Percentiles rank a stretch among this genome's conserved stretches.
Conservation (phyloP, 352 stramenopile genomes). For the Globisporangium splendens region DNA sequence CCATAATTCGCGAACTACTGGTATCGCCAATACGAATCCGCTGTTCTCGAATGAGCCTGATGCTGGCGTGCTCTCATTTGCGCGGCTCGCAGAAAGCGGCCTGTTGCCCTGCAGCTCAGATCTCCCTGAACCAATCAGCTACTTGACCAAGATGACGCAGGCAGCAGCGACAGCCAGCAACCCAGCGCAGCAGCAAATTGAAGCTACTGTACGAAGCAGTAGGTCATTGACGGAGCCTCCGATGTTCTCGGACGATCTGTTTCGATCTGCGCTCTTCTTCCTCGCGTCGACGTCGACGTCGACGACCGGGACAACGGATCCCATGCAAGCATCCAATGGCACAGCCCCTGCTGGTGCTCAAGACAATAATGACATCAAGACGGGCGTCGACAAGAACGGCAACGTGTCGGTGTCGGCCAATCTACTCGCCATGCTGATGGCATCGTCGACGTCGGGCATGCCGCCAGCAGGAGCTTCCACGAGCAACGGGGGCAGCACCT, state of each 20-base stretch:
- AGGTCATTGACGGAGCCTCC: not conserved
- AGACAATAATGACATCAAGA: conserved; percentile 1
- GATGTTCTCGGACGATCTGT: conserved; percentile 59
- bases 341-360: not conserved
- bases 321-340: too few relatives aligned
- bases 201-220: not conserved
- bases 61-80: conserved; percentile 28
- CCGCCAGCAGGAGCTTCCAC: conserved; percentile 1
- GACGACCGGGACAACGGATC: not conserved
- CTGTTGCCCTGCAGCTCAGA: conserved; percentile 53
- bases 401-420: conserved; percentile 27
- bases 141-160: conserved; percentile 29
- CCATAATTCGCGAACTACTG: conserved; percentile 4
- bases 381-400: conserved; percentile 14
- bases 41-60: conserved; percentile 58
- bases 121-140: conserved; percentile 63
- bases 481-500: not conserved
- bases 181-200: not conserved
- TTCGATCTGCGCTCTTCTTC: conserved; percentile 63
- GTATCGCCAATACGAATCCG: conserved; percentile 25
- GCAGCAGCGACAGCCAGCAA: conserved; percentile 5
- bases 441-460: conserved; percentile 45
- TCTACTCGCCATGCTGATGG: conserved; percentile 45
- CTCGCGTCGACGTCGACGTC: conserved; percentile 46
- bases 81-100: conserved; percentile 33